Evolutionary conservation across 164 flowering plant species (phyloP).

Genomic region (Stephania yunnanensis): DNA sequence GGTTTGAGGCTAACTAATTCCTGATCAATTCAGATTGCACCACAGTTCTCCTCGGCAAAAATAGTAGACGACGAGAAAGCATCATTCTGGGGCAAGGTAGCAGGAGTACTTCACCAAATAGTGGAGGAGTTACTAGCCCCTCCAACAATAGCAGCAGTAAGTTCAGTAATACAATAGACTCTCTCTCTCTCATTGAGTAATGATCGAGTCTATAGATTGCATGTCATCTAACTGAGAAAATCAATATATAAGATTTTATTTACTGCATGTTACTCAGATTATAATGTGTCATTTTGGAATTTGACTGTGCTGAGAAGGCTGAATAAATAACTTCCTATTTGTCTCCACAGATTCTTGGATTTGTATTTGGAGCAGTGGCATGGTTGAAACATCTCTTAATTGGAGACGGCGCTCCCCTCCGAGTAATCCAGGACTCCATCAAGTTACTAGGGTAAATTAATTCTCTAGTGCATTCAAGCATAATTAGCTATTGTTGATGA

Average conservation of each 20-base stretch:
- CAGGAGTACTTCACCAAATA: conserved; percentile 38
- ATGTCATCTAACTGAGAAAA: too few species aligned
- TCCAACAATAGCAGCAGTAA: conserved; percentile 76
- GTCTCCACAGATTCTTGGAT: conserved; percentile 56
- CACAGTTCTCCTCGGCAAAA: background rate
- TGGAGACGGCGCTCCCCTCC: conserved; percentile 70
- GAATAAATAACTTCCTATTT: background rate
- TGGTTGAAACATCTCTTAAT: conserved; percentile 69
- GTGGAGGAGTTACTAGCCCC: conserved; percentile 78
- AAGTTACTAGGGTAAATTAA: conserved; percentile 69
- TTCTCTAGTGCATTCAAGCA: background rate
- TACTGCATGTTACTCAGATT: too few species aligned
- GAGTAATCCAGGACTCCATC: conserved; percentile 71
- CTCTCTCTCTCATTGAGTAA: background rate
- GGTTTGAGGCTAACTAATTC: background rate
- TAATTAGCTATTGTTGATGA: background rate
- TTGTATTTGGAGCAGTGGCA: conserved; percentile 57
- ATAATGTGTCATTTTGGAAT: background rate
- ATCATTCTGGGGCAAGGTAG: conserved; percentile 27
- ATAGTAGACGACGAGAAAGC: conserved; percentile 9
- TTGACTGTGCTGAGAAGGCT: background rate
- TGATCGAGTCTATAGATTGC: too few species aligned
- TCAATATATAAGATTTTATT: too few species aligned
- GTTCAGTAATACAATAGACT: conserved; percentile 19
- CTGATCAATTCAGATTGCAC: conserved; percentile 14